Percentiles rank a stretch among this genome's conserved stretches.
Evolutionary conservation across 148 eudicot species (phyloP).

Genomic region (Nepenthes mirabilis): DNA sequence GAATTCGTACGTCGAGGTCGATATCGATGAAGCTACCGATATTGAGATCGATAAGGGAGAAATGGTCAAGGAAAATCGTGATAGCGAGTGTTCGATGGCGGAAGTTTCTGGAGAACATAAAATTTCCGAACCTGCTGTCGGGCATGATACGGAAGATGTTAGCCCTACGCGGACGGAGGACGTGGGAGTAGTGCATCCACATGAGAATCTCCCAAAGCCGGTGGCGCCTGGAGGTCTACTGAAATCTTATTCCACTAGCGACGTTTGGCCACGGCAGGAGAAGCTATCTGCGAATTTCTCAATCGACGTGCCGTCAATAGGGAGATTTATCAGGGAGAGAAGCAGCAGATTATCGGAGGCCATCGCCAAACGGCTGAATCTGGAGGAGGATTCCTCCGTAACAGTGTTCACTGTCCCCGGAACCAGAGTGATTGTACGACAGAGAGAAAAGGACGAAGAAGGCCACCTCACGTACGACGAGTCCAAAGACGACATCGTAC

Average conservation of each 20-base stretch:
- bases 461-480: neutral
- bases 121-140: neutral
- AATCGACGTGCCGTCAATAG: slow-evolving; percentile 42
- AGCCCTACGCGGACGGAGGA: neutral
- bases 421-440: slow-evolving; percentile 51
- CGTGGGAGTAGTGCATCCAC: slow-evolving; percentile 19
- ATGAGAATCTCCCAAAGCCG: slow-evolving; percentile 50
- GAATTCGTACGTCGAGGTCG: neutral
- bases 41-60: slow-evolving; percentile 7
- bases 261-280: slow-evolving; percentile 2
- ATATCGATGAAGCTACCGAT: slow-evolving; percentile 8
- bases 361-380: slow-evolving; percentile 33
- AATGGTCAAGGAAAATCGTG: neutral
- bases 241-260: neutral
- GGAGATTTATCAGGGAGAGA: slow-evolving; percentile 51
- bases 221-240: slow-evolving; percentile 44
- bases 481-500: neutral
- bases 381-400: slow-evolving; percentile 18
- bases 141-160: neutral
- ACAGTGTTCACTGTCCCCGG: slow-evolving; percentile 71
- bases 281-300: slow-evolving; percentile 17
- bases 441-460: slow-evolving; percentile 13
- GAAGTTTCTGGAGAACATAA: neutral
- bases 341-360: slow-evolving; percentile 43
- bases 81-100: neutral